phyloP scores from a whole-genome alignment of 225 moss, liverwort and hornwort genomes.

The Bryum argenteum region DNA sequence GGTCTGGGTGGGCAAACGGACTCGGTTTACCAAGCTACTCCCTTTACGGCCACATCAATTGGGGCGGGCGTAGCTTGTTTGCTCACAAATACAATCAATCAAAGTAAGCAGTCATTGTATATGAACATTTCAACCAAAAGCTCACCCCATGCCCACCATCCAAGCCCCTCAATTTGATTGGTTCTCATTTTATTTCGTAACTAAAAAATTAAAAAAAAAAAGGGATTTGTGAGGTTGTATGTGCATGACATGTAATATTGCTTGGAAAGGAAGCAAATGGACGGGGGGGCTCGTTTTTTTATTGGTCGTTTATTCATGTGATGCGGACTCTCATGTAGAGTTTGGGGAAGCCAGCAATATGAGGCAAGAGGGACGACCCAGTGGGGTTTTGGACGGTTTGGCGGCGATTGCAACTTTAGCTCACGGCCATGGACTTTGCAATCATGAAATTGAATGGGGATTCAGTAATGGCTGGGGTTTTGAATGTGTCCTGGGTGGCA shows the following conservation, averaged over 20 bases:
- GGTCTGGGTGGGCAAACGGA: constrained; percentile 9
- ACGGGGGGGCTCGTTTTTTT: neutral
- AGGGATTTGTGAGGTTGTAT: neutral
- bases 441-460: constrained; percentile 11
- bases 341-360: constrained; percentile 29
- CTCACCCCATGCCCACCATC: constrained; percentile 23
- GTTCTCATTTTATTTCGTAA: neutral
- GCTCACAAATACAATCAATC: neutral
- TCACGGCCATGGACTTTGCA: constrained; percentile 16
- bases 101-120: neutral
- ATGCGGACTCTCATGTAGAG: neutral
- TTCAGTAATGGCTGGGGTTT: constrained; percentile 5
- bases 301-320: neutral
- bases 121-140: constrained; percentile 30
- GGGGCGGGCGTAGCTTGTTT: constrained; percentile 5
- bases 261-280: constrained; percentile 25
- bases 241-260: constrained; percentile 1
- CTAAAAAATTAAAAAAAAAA: neutral
- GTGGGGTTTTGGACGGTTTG: constrained; percentile 47
- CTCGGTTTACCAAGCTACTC: neutral
- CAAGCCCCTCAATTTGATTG: neutral
- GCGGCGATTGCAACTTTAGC: constrained; percentile 26
- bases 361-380: neutral
- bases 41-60: neutral
- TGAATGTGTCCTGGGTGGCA: constrained; percentile 35